phyloP scores from a whole-genome alignment of 805 yeast species.

The Cyberlindnera xishuangbannaensis region DNA sequence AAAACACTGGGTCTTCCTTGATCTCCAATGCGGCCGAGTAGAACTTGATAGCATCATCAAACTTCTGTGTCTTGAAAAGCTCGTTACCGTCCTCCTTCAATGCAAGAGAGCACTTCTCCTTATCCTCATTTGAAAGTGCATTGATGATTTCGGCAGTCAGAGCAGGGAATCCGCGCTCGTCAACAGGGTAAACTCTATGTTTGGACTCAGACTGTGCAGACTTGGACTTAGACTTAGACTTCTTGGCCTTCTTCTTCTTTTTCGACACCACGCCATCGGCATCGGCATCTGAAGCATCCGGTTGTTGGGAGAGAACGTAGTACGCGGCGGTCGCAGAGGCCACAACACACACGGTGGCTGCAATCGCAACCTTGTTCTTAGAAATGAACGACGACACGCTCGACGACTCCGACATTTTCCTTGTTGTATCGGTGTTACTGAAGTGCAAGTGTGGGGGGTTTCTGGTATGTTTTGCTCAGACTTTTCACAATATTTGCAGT shows the following conservation, averaged over 20 bases:
- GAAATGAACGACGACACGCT: slow-evolving; percentile 25
- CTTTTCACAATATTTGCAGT: no score
- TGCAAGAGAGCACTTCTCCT: slow-evolving; percentile 59
- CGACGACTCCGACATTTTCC: slow-evolving; percentile 24
- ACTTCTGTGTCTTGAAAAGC: slow-evolving; percentile 64
- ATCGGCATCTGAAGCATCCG: no score
- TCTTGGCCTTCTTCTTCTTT: slow-evolving; percentile 41
- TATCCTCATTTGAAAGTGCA: slow-evolving; percentile 43
- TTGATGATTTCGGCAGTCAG: slow-evolving; percentile 42
- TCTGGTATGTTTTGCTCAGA: no score
- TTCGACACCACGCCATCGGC: slow-evolving; percentile 11
- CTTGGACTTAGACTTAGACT: slow-evolving; percentile 16
- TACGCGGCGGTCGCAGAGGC: slow-evolving; percentile 61
- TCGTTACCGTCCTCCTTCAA: slow-evolving; percentile 89
- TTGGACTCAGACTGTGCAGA: slow-evolving; percentile 16
- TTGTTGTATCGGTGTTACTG: no score
- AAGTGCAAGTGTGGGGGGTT: no score
- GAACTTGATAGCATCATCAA: slow-evolving; percentile 68
- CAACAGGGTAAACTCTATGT: slow-evolving; percentile 45
- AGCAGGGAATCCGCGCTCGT: slow-evolving; percentile 52
- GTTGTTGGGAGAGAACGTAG: slow-evolving; percentile 38
- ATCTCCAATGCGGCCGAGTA: slow-evolving; percentile 74
- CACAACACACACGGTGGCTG: slow-evolving; percentile 58
- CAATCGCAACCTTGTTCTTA: slow-evolving; percentile 53
- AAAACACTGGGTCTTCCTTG: slow-evolving; percentile 81